Percentiles rank a stretch among this genome's conserved stretches.
Conservation (phyloP, 768 basidiomycete species). For the Mycena vitilis region DNA sequence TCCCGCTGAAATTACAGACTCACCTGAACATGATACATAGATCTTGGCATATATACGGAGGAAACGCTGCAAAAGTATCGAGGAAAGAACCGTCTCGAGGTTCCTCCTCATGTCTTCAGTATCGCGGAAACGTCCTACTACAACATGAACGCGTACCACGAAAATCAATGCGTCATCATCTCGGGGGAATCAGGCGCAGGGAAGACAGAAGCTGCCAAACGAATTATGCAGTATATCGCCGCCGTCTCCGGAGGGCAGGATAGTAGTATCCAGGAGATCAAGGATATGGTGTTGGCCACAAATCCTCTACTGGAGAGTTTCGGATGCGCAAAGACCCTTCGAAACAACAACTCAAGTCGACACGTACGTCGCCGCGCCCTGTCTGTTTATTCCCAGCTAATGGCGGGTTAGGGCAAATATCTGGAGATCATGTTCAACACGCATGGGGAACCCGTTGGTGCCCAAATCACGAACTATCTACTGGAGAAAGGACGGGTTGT, state of each 20-base stretch:
- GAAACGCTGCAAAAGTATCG: slow-evolving; percentile 86
- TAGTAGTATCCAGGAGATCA: slow-evolving; percentile 95
- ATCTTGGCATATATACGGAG: slow-evolving; percentile 98
- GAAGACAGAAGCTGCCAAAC: slow-evolving; percentile 98
- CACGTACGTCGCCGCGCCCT: slow-evolving; percentile 72
- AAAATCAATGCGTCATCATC: slow-evolving; percentile 99
- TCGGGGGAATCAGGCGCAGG: slow-evolving; percentile 99
- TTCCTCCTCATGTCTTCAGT: slow-evolving; percentile 96
- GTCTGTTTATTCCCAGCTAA: slow-evolving; percentile 33
- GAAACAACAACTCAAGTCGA: slow-evolving; percentile 98
- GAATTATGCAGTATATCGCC: slow-evolving; percentile 99
- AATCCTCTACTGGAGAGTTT: slow-evolving; percentile 98
- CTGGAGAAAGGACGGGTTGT: slow-evolving; percentile 97
- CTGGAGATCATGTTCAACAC: slow-evolving; percentile 99
- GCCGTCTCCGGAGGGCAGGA: slow-evolving; percentile 92
- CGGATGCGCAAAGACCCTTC: slow-evolving; percentile 97
- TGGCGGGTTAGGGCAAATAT: slow-evolving; percentile 86
- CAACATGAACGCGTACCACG: slow-evolving; percentile 99
- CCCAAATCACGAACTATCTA: slow-evolving; percentile 98
- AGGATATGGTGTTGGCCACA: slow-evolving; percentile 99
- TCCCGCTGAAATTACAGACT: slow-evolving; percentile 5
- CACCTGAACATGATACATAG: slow-evolving; percentile 52
- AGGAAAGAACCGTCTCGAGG: slow-evolving; percentile 98
- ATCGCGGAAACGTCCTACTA: slow-evolving; percentile 98
- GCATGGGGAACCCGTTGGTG: slow-evolving; percentile 93